A percentile compares a stretch with the other conserved stretches of the same genome.
Evolutionary conservation across 1,139 yeast genomes (phyloP).

Genomic region (Spencermartinsiella ligniputridi): DNA sequence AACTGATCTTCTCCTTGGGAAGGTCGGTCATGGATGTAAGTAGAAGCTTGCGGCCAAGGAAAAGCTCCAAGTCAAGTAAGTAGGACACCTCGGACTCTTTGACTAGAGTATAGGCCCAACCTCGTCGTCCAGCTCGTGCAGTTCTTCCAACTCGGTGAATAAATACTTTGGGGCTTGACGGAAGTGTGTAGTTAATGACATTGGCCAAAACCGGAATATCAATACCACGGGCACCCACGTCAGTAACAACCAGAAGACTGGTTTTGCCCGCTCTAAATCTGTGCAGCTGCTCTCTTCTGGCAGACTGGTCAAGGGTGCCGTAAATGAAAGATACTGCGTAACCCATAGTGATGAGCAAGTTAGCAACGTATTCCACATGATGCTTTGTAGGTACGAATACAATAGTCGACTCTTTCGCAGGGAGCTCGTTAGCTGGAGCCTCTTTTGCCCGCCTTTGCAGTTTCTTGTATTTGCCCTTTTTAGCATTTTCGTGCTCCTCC

Average conservation of each 20-base stretch:
- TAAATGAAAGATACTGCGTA: constrained; percentile 85
- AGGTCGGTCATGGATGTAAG: constrained; percentile 39
- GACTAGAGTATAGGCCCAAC: constrained; percentile 95
- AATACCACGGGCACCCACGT: constrained; percentile 99
- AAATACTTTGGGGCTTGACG: constrained; percentile 88
- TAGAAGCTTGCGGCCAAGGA: constrained; percentile 77
- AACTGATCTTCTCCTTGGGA: constrained; percentile 54
- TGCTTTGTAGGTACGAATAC: constrained; percentile 96
- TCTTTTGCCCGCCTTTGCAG: constrained; percentile 50
- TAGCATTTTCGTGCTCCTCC: constrained; percentile 36
- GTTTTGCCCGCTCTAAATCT: constrained; percentile 83
- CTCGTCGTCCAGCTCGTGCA: constrained; percentile 96
- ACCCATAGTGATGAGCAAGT: constrained; percentile 67
- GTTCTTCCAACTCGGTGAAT: constrained; percentile 98
- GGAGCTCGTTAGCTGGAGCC: constrained; percentile 78
- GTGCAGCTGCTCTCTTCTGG: constrained; percentile 83
- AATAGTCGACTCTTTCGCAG: constrained; percentile 82
- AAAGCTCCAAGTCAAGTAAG: constrained; percentile 81
- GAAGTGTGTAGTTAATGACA: constrained; percentile 84
- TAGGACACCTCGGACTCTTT: constrained; percentile 86
- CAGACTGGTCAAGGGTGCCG: constrained; percentile 92
- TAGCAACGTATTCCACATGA: constrained; percentile 87
- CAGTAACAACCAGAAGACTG: constrained; percentile 85
- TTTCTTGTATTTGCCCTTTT: constrained; percentile 28
- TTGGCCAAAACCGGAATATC: constrained; percentile 96